Base-by-base conservation (phyloP, 257 asterid genomes). In the Scutellaria baicalensis region DNA sequence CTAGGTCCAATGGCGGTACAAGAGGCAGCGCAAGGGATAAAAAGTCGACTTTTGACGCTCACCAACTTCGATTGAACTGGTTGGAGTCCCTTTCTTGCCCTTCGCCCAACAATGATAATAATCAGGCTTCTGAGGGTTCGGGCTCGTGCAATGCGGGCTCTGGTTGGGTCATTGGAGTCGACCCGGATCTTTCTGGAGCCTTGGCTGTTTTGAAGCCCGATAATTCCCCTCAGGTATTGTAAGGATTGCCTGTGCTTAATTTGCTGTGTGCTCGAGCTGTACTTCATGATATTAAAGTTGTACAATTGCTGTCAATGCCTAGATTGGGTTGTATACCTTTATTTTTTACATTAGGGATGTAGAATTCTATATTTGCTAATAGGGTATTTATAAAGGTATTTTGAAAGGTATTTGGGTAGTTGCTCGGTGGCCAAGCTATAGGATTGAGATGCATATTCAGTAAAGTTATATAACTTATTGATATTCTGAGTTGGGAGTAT, bases 101-200 rank as follows among this genome's bases (percentile, higher is more conserved):
- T 58, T 76, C 60, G 75, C 74, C 69, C 47, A 57, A 58, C 11
- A 69, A 40, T 54, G 73, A 63, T 51, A 47, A 38, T 21, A 21
- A 61, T 12, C 31, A 35, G 51, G 60, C 47, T 62, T 59, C 78
- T 9, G 65, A 40, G 27, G 71, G 57, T 52, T 40, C 64, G 61
- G 80, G 72, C 0, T 8, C 70, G 39, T 43, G 68, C 44, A 73
- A 81, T 72, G 76, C 76, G 49, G 82, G 65, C 42, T 63, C 82
- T 20, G 84, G 78, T n/a, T 88, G 95, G 97, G 88, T 84, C 45
- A 38, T 84, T 50, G 93, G 95, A 21, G 76, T 88, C 23, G 95
- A 88, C 84, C 97, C 97, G 38, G 97, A 90, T 75, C 76, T 78
- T 36, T 83, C 88, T 39, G 97, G 97, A 62, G 97, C 97, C 2